Evolutionary conservation across 1,139 yeast genomes (phyloP).

Genomic region (Scheffersomyces illinoinensis): DNA sequence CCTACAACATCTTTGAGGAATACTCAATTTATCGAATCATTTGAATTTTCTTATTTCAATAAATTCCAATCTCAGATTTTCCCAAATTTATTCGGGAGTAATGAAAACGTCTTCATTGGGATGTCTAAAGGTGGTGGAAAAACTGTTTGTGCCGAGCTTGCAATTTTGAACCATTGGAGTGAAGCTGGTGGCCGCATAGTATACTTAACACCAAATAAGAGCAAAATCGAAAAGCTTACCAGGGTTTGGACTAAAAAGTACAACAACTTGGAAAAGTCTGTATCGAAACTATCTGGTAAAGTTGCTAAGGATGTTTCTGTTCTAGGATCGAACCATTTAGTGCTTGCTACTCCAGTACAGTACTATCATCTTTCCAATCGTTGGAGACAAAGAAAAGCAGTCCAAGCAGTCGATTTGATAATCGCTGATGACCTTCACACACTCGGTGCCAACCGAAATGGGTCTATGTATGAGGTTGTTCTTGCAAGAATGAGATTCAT

Average conservation of each 20-base stretch:
- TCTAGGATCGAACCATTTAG: constrained; percentile 59
- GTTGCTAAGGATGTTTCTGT: constrained; percentile 52
- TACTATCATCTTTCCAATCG: constrained; percentile 72
- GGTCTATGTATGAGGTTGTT: constrained; percentile 66
- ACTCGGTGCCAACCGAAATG: constrained; percentile 58
- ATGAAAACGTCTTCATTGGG: constrained; percentile 65
- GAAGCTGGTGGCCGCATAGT: constrained; percentile 59
- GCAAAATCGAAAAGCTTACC: constrained; percentile 46
- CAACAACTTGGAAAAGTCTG: constrained; percentile 39
- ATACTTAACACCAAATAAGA: constrained; percentile 65
- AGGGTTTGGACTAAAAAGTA: constrained; percentile 57
- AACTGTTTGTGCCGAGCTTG: constrained; percentile 69
- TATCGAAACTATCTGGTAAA: constrained; percentile 68
- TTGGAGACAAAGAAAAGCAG: constrained; percentile 76
- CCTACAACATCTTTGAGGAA: constrained; percentile 49
- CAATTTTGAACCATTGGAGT: constrained; percentile 71
- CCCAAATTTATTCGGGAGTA: constrained; percentile 56
- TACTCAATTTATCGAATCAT: constrained; percentile 45
- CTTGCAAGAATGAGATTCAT: constrained; percentile 74
- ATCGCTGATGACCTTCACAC: constrained; percentile 78
- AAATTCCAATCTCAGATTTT: constrained; percentile 72
- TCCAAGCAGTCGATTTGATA: constrained; percentile 66
- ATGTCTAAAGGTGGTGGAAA: constrained; percentile 79
- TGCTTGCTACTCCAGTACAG: constrained; percentile 79
- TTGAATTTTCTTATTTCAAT: constrained; percentile 59